phyloP scores from a whole-genome alignment of 176 grass and related monocot genomes.

The Bonia amplexicaulis region DNA sequence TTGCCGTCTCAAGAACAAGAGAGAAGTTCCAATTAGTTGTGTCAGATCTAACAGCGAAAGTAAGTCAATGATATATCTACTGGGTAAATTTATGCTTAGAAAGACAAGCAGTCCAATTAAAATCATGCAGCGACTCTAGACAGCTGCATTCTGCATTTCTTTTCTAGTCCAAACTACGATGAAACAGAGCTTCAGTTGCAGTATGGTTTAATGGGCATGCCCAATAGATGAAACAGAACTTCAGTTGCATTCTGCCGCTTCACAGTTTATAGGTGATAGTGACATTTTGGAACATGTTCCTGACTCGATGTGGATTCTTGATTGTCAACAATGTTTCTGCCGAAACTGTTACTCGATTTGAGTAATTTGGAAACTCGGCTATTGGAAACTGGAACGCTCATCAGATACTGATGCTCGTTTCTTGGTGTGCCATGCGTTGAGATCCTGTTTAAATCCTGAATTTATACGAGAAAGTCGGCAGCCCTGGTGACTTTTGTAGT shows the following conservation, averaged over 20 bases:
- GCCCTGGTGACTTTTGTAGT: background rate
- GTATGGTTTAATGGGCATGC: background rate
- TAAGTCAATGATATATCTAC: conserved; percentile 38
- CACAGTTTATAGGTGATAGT: conserved; percentile 30
- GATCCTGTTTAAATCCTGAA: background rate
- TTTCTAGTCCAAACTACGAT: background rate
- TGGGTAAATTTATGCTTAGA: background rate
- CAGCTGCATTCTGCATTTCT: background rate
- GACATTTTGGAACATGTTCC: background rate
- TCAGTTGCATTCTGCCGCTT: background rate
- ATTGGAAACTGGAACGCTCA: background rate
- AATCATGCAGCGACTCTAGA: background rate
- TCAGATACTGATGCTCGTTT: background rate
- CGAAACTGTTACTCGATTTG: background rate
- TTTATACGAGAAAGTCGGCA: background rate
- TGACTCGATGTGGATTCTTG: conserved; percentile 10
- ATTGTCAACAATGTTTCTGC: background rate
- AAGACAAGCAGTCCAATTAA: background rate
- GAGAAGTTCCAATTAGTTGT: conserved; percentile 96
- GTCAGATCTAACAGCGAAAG: conserved; percentile 81
- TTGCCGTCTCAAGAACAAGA: conserved; percentile 81
- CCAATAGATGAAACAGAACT: background rate
- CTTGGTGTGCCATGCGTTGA: background rate
- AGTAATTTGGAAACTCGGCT: conserved; percentile 4
- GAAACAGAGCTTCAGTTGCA: conserved; percentile 20